Conservation (phyloP, 1,139 yeast genomes). For the Blastobotrys indianensis region DNA sequence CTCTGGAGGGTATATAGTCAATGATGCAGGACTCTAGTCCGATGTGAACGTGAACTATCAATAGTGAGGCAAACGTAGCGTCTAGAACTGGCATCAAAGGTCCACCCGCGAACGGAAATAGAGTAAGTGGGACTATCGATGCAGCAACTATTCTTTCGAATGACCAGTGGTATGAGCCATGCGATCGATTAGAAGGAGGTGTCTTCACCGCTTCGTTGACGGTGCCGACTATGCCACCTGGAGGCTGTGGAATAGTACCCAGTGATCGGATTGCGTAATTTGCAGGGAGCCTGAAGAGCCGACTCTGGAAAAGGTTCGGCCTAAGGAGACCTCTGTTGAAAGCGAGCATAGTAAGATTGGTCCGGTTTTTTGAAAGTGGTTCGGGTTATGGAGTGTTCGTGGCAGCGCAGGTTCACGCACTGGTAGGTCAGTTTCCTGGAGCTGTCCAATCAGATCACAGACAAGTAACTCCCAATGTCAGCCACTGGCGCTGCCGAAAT, state of each 20-base stretch:
- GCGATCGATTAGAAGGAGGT: constrained; percentile 55
- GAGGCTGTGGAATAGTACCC: constrained; percentile 39
- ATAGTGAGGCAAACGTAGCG: constrained; percentile 54
- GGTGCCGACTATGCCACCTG: constrained; percentile 44
- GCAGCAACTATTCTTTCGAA: constrained; percentile 66
- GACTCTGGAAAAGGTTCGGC: constrained; percentile 4
- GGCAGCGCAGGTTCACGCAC: too few relatives aligned
- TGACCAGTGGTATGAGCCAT: constrained; percentile 89
- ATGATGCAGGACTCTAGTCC: constrained; percentile 84
- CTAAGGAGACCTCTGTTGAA: constrained; percentile 1
- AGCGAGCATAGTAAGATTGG: neutral
- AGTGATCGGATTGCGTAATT: constrained; percentile 28
- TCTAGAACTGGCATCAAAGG: constrained; percentile 64
- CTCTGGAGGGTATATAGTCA: constrained; percentile 83
- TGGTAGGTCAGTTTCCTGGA: too few relatives aligned
- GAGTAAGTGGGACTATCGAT: constrained; percentile 66
- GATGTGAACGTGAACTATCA: constrained; percentile 68
- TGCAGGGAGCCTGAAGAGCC: constrained; percentile 3
- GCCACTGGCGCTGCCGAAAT: neutral
- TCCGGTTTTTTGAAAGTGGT: neutral
- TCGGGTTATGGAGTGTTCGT: neutral
- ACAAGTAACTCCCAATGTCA: neutral
- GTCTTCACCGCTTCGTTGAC: constrained; percentile 74
- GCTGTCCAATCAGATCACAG: too few relatives aligned
- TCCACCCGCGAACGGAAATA: constrained; percentile 65